Base-by-base conservation (phyloP, 148 eudicot species). In the Agrostemma githago region DNA sequence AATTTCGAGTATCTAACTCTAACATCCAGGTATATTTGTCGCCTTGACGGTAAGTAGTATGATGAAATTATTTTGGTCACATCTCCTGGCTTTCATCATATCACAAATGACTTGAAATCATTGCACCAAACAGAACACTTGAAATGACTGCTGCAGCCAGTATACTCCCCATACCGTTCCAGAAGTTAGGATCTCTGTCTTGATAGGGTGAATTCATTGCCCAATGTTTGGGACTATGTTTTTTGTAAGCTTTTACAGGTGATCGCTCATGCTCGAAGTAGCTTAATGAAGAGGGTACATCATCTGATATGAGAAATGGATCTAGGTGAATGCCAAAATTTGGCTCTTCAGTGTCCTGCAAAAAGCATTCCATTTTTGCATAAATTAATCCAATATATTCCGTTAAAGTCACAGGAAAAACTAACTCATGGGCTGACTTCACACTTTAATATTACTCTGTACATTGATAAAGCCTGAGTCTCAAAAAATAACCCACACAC, bases 151-250 rank as follows among this genome's bases (percentile, higher is more conserved):
- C 34, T 26, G 34, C 59, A 46, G 57, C 14, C 42, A 72, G 19
- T 54, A 16, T 58, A 54, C 20, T 44, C 54, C 46, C 38, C 38
- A 41, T 76, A 80, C 83, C 83, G 43, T 68, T 72, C 83, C 83
- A 80, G 61, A 72, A 53, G 68, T 39, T 66, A 60, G 17, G 54
- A 72, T 58, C 68, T 75, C 63, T 72, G 48, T 80, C 83, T 80
- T 60, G 51, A 68, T 61, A 21, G 19, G 66, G 37, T 40, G 83
- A 76, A 65, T 76, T 67, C 62, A 51, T 66, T 44, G 71, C 57
- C 72, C 53, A 59, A 71, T 15, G 69, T 51, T 72, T 79, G 62
- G 66, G 15, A 44, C 70, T 65, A 72, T 65, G 64, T 51, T 67
- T 72, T 44, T 19, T 60, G 70, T 70, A 56, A 68, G 77, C 64